Conservation (phyloP, 345 rosid species). For the Pugionium dolabratum region DNA sequence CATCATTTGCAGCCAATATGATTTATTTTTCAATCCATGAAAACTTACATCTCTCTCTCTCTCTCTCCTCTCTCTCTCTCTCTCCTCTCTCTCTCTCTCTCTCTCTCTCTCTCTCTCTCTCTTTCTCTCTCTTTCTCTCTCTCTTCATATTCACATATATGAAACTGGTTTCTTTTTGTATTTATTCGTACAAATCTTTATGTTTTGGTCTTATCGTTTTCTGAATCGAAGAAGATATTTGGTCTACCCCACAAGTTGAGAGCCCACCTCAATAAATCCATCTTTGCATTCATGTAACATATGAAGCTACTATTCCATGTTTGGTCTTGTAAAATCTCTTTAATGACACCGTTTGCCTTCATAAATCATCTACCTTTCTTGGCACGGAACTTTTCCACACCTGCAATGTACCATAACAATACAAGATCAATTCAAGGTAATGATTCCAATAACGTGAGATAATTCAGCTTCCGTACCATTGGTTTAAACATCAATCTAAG, state of each 20-base stretch:
- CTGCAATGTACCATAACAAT: conserved; percentile 18
- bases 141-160: conserved; percentile 37
- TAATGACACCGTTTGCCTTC: conserved; percentile 35
- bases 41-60: background rate
- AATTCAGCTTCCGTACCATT: background rate
- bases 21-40: conserved; percentile 35
- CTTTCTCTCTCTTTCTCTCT: conserved; percentile 11
- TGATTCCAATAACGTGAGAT: background rate
- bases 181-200: conserved; percentile 26
- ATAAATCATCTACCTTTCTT: conserved; percentile 41
- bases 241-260: conserved; percentile 21
- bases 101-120: background rate
- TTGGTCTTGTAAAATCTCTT: conserved; percentile 39
- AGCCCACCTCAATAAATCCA: conserved; percentile 37
- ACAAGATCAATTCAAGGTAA: conserved; percentile 1
- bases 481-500: background rate
- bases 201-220: conserved; percentile 40
- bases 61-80: background rate
- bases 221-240: conserved; percentile 38
- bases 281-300: conserved; percentile 29
- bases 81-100: conserved; percentile 12
- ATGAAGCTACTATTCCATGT: conserved; percentile 26
- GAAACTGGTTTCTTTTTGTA: conserved; percentile 20
- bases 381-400: conserved; percentile 20
- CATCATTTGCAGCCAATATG: conserved; percentile 41